These are phyloP conservation scores for Sporothrix brunneoviolacea DNA, from an alignment of 2,329 filamentous ascomycete genomes.

Conservation along the genomic window DNA sequence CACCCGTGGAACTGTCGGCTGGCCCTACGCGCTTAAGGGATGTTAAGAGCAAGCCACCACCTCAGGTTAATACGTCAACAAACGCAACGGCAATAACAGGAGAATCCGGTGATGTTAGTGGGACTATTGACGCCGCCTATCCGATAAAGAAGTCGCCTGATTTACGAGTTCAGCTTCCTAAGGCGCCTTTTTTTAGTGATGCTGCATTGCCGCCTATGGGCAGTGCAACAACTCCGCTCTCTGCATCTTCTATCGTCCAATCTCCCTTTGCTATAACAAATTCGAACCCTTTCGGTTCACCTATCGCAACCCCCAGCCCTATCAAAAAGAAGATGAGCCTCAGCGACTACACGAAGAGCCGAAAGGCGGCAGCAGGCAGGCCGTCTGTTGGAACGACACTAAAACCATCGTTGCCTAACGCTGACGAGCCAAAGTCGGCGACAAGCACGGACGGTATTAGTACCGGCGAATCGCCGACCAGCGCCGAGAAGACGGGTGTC, in stretches of 20 bases:
- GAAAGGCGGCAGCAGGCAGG: constrained; percentile 44
- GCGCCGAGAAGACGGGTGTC: constrained; percentile 7
- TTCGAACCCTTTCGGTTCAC: constrained; percentile 36
- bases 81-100: neutral
- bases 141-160: constrained; percentile 38
- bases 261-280: constrained; percentile 43
- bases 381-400: constrained; percentile 29
- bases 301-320: constrained; percentile 46
- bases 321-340: constrained; percentile 62
- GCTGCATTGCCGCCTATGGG: constrained; percentile 25
- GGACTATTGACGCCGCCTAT: neutral
- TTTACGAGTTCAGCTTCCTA: constrained; percentile 50
- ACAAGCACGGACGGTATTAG: constrained; percentile 17
- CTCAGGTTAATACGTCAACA: neutral
- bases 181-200: constrained; percentile 28
- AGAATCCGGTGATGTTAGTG: neutral
- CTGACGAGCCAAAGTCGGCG: constrained; percentile 36
- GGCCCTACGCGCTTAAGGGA: no score
- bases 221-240: constrained; percentile 37
- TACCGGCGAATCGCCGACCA: constrained; percentile 13
- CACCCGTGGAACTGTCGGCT: neutral
- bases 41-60: no score
- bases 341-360: constrained; percentile 58
- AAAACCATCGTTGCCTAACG: constrained; percentile 31
- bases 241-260: constrained; percentile 37